Percentiles rank a stretch among this genome's conserved stretches.
These are phyloP conservation scores for Heritiera fomes DNA, from an alignment of 345 rosid species.

Conservation along the genomic window DNA sequence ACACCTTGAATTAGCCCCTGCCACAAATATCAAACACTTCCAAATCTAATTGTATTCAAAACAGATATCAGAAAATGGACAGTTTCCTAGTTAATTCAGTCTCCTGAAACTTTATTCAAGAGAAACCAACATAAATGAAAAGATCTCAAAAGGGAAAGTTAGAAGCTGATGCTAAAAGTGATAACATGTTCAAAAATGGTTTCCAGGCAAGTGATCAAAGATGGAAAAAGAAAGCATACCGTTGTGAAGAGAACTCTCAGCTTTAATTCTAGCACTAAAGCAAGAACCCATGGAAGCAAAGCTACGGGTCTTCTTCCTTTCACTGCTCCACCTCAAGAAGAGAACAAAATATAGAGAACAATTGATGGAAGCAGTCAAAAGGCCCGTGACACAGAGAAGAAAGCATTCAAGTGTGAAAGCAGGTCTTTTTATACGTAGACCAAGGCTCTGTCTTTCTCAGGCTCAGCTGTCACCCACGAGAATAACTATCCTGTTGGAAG, in stretches of 20 bases:
- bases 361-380: background rate
- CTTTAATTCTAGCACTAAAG: constrained; percentile 58
- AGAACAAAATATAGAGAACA: constrained; percentile 15
- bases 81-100: too few species aligned
- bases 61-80: background rate
- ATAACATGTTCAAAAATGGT: background rate
- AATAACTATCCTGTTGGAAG: constrained; percentile 4
- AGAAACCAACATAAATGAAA: constrained; percentile 19
- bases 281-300: constrained; percentile 65
- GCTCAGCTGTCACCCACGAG: constrained; percentile 29
- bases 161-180: background rate
- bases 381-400: constrained; percentile 12
- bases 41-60: too few species aligned
- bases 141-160: constrained; percentile 12
- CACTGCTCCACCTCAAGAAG: background rate
- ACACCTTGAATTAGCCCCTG: constrained; percentile 13
- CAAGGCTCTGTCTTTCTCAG: background rate
- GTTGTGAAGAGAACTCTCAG: constrained; percentile 40
- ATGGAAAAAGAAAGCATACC: constrained; percentile 32
- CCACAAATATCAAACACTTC: background rate
- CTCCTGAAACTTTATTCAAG: background rate
- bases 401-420: constrained; percentile 34
- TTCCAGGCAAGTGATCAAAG: background rate
- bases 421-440: constrained; percentile 3
- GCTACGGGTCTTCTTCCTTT: constrained; percentile 7